Base-by-base conservation (phyloP, 441 rosid genomes). In the Erodium chrysanthum region DNA sequence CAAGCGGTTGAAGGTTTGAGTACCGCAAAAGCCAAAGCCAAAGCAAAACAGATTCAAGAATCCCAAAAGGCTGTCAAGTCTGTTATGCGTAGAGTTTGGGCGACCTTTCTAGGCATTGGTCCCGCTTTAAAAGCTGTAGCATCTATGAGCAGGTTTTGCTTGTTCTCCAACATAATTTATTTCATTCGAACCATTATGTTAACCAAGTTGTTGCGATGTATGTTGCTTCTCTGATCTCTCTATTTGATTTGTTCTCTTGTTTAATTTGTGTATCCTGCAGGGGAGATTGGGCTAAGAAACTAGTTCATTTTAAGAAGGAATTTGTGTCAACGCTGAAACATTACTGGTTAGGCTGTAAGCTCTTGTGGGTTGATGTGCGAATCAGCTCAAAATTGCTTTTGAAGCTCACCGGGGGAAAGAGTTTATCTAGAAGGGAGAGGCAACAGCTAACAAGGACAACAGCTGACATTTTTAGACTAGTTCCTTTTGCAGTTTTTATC, bases 381-480 rank as follows among this genome's bases (percentile, higher is more conserved):
- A 85, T 85, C 72, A 74, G 90, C 72, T 83, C 90, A 44, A 80
- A 85, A 66, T 76, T 91, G 83, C 84, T 91, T 67, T 80, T 87
- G 52, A 91, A 91, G 81, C 86, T 91, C 79, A 89, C 92, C 65
- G 83, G 74, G 68, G 97, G 97, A 73, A 91, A 89, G 84, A 85
- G 96, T 79, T 82, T 85, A 65, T 83, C 90, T 52, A 84, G 97
- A 76, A 87, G 97, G 84, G 92, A 91, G 81, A 86, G 88, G 76
- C 93, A 89, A 74, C 97, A 91, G 69, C 83, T 91, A 20, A 91
- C 94, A 40, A 84, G 89, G 27, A 91, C 97, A 0, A 87, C 96
- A 35, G 94, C 97, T 37, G 97, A 91, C 77, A 91, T 91, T 67
- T 91, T 91, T 78, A 84, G 96, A 80, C 84, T 91, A 68, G 97